Conservation (phyloP, 805 yeast genomes). For the Pachysolen tannophilus region DNA sequence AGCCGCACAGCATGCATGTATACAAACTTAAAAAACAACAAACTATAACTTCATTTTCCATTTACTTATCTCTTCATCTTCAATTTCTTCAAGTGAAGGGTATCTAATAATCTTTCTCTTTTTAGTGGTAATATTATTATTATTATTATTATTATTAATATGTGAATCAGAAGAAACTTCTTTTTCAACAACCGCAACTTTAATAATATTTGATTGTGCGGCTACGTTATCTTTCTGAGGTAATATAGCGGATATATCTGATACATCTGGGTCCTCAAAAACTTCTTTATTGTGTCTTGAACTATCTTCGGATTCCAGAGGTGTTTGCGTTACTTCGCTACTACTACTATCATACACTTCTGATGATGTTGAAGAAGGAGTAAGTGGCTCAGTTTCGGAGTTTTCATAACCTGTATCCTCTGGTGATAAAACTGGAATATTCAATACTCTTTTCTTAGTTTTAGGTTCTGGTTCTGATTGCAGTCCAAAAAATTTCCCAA, state of each 20-base stretch:
- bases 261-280: neutral
- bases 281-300: neutral
- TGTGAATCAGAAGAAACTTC: neutral
- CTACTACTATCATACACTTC: too few species aligned
- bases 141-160: neutral
- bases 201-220: neutral
- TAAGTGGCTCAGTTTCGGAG: too few species aligned
- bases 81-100: slow-evolving; percentile 9
- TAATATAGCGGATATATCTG: slow-evolving; percentile 2
- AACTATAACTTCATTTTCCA: neutral
- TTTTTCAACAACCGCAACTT: neutral
- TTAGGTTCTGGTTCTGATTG: neutral
- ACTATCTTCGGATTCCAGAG: too few species aligned
- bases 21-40: neutral
- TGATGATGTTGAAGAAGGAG: too few species aligned
- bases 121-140: slow-evolving; percentile 1
- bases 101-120: slow-evolving; percentile 6
- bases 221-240: too few species aligned
- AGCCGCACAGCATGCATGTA: neutral
- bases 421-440: too few species aligned
- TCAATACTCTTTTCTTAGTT: neutral
- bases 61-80: slow-evolving; percentile 8
- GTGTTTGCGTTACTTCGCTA: too few species aligned
- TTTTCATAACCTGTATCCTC: too few species aligned
- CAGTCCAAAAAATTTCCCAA: neutral